A percentile compares a stretch with the other conserved stretches of the same genome.
Evolutionary conservation across 148 eudicot species (phyloP).

Genomic region (Heliamphora exappendiculata): DNA sequence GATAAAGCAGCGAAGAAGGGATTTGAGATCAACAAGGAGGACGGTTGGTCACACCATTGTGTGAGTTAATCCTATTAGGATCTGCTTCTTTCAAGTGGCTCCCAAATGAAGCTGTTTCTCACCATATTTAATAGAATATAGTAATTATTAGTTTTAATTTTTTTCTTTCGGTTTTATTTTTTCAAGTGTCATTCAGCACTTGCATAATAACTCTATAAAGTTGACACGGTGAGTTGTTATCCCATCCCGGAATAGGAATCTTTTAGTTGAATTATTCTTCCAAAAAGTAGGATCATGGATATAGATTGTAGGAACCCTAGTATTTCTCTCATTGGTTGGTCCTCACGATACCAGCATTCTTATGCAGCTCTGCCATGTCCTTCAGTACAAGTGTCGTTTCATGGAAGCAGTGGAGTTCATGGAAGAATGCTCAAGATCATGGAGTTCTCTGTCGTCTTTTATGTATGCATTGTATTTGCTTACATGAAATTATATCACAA

Average conservation of each 20-base stretch:
- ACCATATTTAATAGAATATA: not conserved
- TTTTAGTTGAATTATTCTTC: not conserved
- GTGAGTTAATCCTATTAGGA: conserved; percentile 39
- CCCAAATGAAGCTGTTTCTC: not conserved
- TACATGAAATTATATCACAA: not conserved
- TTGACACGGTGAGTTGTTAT: not conserved
- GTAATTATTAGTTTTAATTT: not conserved
- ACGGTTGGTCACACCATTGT: conserved; percentile 90
- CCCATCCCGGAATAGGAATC: not conserved
- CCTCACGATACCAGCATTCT: not conserved
- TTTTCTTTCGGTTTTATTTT: not conserved
- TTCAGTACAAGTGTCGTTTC: conserved; percentile 69
- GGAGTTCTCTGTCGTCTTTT: conserved; percentile 63
- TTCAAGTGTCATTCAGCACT: not conserved
- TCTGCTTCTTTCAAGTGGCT: conserved; percentile 7
- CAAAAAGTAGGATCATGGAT: conserved; percentile 1
- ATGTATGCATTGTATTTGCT: conserved; percentile 33
- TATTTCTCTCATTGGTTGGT: conserved; percentile 2
- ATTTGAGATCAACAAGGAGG: conserved; percentile 59
- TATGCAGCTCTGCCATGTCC: conserved; percentile 83
- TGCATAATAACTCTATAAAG: not conserved
- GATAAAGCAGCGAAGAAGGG: conserved; percentile 69
- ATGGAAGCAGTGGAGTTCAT: conserved; percentile 81
- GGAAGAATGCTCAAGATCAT: conserved; percentile 62
- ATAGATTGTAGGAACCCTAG: not conserved